These are phyloP conservation scores for Gastrolobium bilobum DNA, from an alignment of 306 rosid species.

Conservation along the genomic window DNA sequence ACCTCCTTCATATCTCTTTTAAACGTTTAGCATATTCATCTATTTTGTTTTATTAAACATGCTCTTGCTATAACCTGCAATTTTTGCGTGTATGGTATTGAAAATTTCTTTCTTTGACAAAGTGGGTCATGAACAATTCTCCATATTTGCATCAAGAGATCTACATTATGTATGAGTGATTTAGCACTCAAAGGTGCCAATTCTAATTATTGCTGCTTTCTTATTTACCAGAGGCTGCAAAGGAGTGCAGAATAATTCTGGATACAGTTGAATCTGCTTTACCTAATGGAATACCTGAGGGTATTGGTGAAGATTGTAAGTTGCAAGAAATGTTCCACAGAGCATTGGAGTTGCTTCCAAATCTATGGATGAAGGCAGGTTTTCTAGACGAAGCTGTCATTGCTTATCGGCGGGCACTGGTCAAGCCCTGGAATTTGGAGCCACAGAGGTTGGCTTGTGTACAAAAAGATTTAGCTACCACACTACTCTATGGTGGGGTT, in stretches of 20 bases:
- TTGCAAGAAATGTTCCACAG: constrained; percentile 85
- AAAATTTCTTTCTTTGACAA: constrained; percentile 10
- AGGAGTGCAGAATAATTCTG: constrained; percentile 80
- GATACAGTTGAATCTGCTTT: constrained; percentile 85
- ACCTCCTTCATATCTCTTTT: constrained; percentile 34
- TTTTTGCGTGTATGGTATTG: constrained; percentile 4
- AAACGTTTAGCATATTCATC: constrained; percentile 9
- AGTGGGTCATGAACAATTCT: constrained; percentile 23
- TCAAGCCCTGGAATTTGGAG: constrained; percentile 92
- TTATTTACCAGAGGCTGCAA: constrained; percentile 81
- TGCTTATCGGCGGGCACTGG: constrained; percentile 72
- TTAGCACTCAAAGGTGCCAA: constrained; percentile 20
- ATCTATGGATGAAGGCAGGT: constrained; percentile 78
- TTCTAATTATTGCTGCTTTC: constrained; percentile 42
- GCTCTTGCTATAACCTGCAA: constrained; percentile 27
- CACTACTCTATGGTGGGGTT: constrained; percentile 84
- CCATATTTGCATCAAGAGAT: constrained; percentile 8
- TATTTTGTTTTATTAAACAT: constrained; percentile 38
- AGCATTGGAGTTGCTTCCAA: constrained; percentile 87
- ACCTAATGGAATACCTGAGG: constrained; percentile 79
- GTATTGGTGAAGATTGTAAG: constrained; percentile 79
- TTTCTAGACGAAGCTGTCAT: constrained; percentile 79
- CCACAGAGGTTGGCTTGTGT: constrained; percentile 67
- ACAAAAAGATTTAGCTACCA: constrained; percentile 78
- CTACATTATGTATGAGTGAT: constrained; percentile 12